Percentiles rank a stretch among this genome's conserved stretches.
These are phyloP conservation scores for Citrus sinensis DNA, from an alignment of 345 rosid genomes.

Conservation along the genomic window DVS_A1.0 CM039163.1:2172001-2172500, in stretches of 20 bases:
- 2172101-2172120: not conserved
- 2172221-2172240: conserved; percentile 26
- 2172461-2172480: not conserved
- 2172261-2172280: conserved; percentile 28
- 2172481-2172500: not conserved
- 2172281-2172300: conserved; percentile 26
- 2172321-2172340: not conserved
- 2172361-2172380: conserved; percentile 7
- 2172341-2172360: not conserved
- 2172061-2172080: no score
- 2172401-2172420: not conserved
- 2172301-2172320: conserved; percentile 6
- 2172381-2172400: no score
- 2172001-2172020: no score
- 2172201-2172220: conserved; percentile 17
- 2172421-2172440: not conserved
- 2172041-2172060: no score
- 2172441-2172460: not conserved
- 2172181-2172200: not conserved
- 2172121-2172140: not conserved
- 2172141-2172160: not conserved
- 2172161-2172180: not conserved
- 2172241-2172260: conserved; percentile 31
- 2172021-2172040: no score
- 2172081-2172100: no score